These are phyloP conservation scores for Populus trichocarpa DNA, from an alignment of 441 rosid genomes.

Conservation along the genomic window DNA sequence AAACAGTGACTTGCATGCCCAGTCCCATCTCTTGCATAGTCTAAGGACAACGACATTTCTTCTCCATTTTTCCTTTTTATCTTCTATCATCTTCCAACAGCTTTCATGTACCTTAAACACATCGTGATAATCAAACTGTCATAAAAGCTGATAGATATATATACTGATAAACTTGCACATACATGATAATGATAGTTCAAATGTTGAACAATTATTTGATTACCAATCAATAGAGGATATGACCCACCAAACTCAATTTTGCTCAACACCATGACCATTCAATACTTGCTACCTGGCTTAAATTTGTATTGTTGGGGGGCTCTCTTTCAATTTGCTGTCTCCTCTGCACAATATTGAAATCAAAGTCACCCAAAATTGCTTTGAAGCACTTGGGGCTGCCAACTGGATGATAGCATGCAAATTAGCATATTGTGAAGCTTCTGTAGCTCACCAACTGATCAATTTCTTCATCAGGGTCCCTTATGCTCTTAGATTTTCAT, in stretches of 20 bases:
- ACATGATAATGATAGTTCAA: neutral
- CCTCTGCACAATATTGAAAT: neutral
- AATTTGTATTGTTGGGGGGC: neutral
- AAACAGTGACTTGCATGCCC: too few relatives aligned
- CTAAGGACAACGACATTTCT: neutral
- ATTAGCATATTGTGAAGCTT: slow-evolving; percentile 6
- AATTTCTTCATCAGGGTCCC: slow-evolving; percentile 17
- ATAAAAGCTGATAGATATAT: neutral
- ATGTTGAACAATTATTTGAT: neutral
- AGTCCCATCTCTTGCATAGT: slow-evolving; percentile 4
- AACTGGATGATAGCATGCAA: slow-evolving; percentile 17
- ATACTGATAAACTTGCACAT: neutral
- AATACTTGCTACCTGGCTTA: neutral
- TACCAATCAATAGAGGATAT: neutral
- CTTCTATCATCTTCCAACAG: neutral
- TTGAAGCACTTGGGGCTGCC: neutral
- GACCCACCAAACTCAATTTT: slow-evolving; percentile 11
- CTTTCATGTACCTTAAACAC: neutral
- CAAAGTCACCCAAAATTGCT: neutral
- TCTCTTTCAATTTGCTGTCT: neutral
- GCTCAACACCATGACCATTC: neutral
- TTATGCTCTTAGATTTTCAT: neutral
- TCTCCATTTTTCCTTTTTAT: neutral
- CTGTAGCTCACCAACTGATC: slow-evolving; percentile 35
- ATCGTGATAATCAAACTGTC: neutral